Conservation (phyloP, 257 asterid species). For the Salvia rosmarinus region DNA sequence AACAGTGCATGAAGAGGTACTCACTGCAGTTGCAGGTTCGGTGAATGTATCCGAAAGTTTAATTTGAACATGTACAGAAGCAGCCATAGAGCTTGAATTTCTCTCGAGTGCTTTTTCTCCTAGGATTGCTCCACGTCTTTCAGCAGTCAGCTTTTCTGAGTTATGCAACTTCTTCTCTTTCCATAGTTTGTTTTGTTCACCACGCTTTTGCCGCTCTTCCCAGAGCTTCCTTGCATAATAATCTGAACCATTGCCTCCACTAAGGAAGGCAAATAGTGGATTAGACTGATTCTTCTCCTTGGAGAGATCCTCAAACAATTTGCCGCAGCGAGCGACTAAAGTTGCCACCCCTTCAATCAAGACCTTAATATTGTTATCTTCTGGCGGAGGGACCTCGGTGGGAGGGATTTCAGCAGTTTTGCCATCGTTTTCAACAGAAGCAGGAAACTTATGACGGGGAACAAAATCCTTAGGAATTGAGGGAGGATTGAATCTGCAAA, state of each 20-base stretch:
- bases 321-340: slow-evolving; percentile 92
- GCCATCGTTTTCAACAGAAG: slow-evolving; percentile 53
- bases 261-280: slow-evolving; percentile 78
- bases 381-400: slow-evolving; percentile 78
- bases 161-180: slow-evolving; percentile 46
- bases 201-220: slow-evolving; percentile 85
- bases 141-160: slow-evolving; percentile 79
- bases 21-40: slow-evolving; percentile 69
- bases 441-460: slow-evolving; percentile 73
- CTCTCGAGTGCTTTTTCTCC: slow-evolving; percentile 89
- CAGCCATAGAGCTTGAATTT: slow-evolving; percentile 57
- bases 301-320: slow-evolving; percentile 88
- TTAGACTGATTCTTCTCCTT: slow-evolving; percentile 83
- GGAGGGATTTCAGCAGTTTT: slow-evolving; percentile 57
- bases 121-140: slow-evolving; percentile 79
- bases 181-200: slow-evolving; percentile 54
- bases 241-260: slow-evolving; percentile 80
- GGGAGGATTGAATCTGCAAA: slow-evolving; percentile 82
- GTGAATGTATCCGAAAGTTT: slow-evolving; percentile 89
- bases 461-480: slow-evolving; percentile 74
- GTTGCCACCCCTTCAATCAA: slow-evolving; percentile 94
- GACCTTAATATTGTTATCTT: slow-evolving; percentile 74
- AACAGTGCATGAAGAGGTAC: slow-evolving; percentile 39
- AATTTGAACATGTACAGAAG: slow-evolving; percentile 62
- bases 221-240: slow-evolving; percentile 85